Conservation (phyloP, 192 early-diverging fungal genomes). For the Podila minutissima region DNA sequence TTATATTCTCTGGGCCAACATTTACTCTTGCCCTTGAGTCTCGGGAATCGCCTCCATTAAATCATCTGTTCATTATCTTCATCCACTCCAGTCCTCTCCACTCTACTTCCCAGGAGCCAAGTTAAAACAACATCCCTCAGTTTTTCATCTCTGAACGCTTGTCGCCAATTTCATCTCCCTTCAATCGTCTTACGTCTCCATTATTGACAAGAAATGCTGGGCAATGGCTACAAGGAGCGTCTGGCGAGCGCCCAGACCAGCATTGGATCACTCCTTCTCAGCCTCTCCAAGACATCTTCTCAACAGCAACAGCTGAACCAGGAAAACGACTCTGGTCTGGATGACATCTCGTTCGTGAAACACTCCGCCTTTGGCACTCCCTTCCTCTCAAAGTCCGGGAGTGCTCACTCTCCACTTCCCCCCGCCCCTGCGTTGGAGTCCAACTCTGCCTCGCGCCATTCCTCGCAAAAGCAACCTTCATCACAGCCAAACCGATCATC, state of each 20-base stretch:
- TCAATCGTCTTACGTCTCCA: background rate
- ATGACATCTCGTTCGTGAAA: constrained; percentile 6
- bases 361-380: constrained; percentile 2
- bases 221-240: constrained; percentile 49
- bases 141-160: background rate
- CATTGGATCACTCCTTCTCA: constrained; percentile 28
- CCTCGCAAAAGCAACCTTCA: constrained; percentile 7
- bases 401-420: background rate
- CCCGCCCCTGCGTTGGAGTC: constrained; percentile 34
- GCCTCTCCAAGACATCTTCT: constrained; percentile 15
- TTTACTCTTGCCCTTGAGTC: too few relatives aligned
- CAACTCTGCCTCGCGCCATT: constrained; percentile 32
- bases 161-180: background rate
- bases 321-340: constrained; percentile 15
- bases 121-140: background rate
- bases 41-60: too few relatives aligned
- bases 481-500: constrained; percentile 13
- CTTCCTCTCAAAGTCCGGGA: constrained; percentile 5
- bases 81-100: too few relatives aligned
- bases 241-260: constrained; percentile 32
- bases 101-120: too few relatives aligned
- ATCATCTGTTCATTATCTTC: too few relatives aligned
- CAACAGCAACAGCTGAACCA: constrained; percentile 7
- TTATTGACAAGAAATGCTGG: constrained; percentile 26
- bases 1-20: background rate